Evolutionary conservation across 495 filamentous ascomycete genomes (phyloP).

Genomic region (Daldinia decipiens): DNA sequence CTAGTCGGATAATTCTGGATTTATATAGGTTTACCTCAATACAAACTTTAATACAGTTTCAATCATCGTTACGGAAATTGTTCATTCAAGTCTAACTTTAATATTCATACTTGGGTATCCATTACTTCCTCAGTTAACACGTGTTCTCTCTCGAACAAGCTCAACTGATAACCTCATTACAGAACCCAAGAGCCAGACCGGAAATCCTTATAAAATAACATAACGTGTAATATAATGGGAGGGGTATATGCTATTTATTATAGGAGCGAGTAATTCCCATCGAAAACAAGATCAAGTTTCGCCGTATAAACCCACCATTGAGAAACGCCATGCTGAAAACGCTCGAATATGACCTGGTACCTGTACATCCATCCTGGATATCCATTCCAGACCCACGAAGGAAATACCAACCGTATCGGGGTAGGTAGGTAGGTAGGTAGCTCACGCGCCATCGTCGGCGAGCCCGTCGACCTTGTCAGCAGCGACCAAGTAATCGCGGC

Average conservation of each 20-base stretch:
- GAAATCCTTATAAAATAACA: not conserved
- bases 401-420: not conserved
- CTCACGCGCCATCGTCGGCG: slow-evolving; percentile 22
- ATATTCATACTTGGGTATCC: too few species aligned
- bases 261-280: not conserved
- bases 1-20: too few species aligned
- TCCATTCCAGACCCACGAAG: not conserved
- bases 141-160: too few species aligned
- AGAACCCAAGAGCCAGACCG: too few species aligned
- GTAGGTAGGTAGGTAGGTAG: not conserved
- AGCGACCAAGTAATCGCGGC: not conserved
- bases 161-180: too few species aligned
- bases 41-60: too few species aligned
- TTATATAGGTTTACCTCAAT: too few species aligned
- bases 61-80: too few species aligned
- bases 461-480: slow-evolving; percentile 28
- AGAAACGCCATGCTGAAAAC: slow-evolving; percentile 3
- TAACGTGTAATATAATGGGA: not conserved
- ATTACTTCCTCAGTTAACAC: too few species aligned
- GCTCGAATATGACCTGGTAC: not conserved
- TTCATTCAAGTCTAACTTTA: too few species aligned
- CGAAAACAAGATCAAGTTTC: not conserved
- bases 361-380: not conserved
- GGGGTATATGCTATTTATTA: not conserved
- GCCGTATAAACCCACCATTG: not conserved